These are phyloP conservation scores for Clavispora santaluciae DNA, from an alignment of 805 yeast species.

Conservation along the genomic window DNA sequence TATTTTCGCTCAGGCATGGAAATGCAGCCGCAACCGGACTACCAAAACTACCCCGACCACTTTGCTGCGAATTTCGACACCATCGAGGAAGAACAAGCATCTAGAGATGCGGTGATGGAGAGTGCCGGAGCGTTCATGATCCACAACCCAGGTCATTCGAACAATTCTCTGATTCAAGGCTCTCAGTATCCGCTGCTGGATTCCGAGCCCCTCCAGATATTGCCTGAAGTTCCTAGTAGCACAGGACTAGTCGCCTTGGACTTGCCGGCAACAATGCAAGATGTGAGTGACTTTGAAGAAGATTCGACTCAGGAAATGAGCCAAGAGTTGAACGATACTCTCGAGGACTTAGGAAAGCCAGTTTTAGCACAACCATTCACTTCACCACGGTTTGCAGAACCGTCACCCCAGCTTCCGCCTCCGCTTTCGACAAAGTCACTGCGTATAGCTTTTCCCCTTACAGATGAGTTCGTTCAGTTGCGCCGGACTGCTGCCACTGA, in stretches of 20 bases:
- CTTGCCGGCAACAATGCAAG: slow-evolving; percentile 3
- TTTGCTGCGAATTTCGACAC: slow-evolving; percentile 2
- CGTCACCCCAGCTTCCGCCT: slow-evolving; percentile 37
- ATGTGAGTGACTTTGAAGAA: slow-evolving; percentile 3
- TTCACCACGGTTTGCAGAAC: slow-evolving; percentile 22
- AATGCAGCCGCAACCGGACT: slow-evolving; percentile 8
- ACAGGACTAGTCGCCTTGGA: background rate
- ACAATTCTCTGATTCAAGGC: background rate
- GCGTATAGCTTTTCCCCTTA: slow-evolving; percentile 26
- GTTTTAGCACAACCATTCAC: slow-evolving; percentile 11
- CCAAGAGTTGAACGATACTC: background rate
- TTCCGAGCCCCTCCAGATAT: background rate
- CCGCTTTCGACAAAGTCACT: slow-evolving; percentile 24
- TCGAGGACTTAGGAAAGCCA: background rate
- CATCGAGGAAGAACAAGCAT: background rate
- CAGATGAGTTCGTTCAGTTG: slow-evolving; percentile 29
- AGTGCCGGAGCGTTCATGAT: background rate
- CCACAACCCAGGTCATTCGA: background rate
- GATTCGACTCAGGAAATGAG: background rate
- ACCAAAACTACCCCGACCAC: background rate
- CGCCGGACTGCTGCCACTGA: slow-evolving; percentile 45
- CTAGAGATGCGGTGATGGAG: slow-evolving; percentile 1
- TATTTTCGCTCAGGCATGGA: slow-evolving; percentile 7
- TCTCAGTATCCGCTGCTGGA: background rate
- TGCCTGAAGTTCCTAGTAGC: background rate